phyloP scores from a whole-genome alignment of 2,329 filamentous ascomycete species.

The Alternaria triticina region DNA sequence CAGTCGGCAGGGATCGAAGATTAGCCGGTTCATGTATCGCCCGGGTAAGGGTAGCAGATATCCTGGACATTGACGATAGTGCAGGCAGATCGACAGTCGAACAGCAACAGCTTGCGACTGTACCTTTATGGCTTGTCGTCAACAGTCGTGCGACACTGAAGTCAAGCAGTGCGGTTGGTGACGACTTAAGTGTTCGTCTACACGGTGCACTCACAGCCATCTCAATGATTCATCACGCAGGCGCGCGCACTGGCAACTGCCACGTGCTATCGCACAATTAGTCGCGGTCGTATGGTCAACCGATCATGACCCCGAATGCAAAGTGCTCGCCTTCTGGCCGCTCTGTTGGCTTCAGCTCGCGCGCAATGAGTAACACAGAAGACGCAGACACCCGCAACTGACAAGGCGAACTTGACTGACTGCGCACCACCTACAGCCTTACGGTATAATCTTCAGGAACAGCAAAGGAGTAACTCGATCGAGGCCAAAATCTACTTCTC shows the following conservation, averaged over 20 bases:
- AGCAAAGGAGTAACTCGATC: background rate
- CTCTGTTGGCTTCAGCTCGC: background rate
- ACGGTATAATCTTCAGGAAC: background rate
- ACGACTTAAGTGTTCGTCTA: background rate
- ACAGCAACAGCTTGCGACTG: background rate
- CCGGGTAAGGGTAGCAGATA: background rate
- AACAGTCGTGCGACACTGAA: background rate
- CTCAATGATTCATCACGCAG: background rate
- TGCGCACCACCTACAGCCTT: background rate
- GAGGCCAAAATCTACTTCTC: background rate
- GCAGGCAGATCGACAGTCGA: background rate
- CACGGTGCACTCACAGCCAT: background rate
- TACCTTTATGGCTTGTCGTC: background rate
- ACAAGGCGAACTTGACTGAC: background rate
- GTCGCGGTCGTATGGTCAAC: background rate
- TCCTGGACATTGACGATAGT: background rate
- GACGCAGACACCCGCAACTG: background rate
- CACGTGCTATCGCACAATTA: background rate
- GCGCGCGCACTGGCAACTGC: background rate
- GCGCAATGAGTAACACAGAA: background rate
- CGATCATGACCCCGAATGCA: background rate
- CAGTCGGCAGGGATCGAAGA: background rate
- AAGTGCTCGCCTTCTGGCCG: background rate
- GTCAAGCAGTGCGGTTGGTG: background rate
- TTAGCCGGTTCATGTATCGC: background rate